Base-by-base conservation (phyloP, 2,329 filamentous ascomycete species). In the Ceratocystis papillata region DNA sequence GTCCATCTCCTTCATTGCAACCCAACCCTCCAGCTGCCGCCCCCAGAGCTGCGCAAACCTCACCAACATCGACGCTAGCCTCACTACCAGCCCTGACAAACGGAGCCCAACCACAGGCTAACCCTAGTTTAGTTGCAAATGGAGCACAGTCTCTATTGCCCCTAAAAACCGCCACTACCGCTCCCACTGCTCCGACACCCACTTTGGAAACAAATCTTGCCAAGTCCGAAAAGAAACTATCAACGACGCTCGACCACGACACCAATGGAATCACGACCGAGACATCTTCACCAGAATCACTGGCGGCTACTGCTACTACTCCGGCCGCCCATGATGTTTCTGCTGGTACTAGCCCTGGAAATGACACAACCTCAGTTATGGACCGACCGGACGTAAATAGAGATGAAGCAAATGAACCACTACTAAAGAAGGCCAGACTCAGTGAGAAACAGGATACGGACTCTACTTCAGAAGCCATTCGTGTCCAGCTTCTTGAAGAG, bases 311-410 rank as follows among this genome's bases (percentile, higher is more conserved):
- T 55, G 85, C 85, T 65, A 84, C 87, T 25, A 94, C 89, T 0
- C 87, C 89, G 1, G 82, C 81, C 45, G 80, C 86, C 48, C 82
- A 86, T 68, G 83, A 87, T 69, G 81, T 80, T 5, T 91, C 88
- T 1, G 84, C 87, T 0, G 86, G 87, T 70, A 91, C 88, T 1
- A 91, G 87, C 70, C 86, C 87, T 1, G 87, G 88, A 65, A 83
- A 87, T 65, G 87, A 90, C 62, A 62, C 20, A 8, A 65, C 10
- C 37, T 33, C 50, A n/a, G 61, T 46, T 20, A 8, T 17, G 28
- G 63, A 65, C 30, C 63, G 59, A 17, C 25, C 20, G 17, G 62
- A 67, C 12, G 33, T 30, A n/a, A 30, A 62, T 6, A 41, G 15
- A 5, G 25, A 17, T 15, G 66, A 63, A 12, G 12, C 48, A 7